These are phyloP conservation scores for Flaveria floridana DNA, from an alignment of 140 eudicot species.

Conservation along the genomic window DNA sequence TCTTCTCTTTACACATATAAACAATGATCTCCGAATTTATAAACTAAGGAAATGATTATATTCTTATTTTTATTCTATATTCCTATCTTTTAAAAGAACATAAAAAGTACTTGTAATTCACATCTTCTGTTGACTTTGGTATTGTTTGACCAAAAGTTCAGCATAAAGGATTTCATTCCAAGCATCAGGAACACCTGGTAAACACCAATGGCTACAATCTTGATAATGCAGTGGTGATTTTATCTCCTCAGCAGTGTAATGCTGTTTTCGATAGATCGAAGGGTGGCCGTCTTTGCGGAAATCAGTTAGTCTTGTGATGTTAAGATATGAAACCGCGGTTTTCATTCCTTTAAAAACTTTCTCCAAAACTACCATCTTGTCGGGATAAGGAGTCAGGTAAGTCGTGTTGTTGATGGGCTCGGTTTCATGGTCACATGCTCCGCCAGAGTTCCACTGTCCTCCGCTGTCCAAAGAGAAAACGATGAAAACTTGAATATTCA, in stretches of 20 bases:
- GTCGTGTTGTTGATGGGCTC: conserved; percentile 55
- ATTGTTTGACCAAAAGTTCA: conserved; percentile 48
- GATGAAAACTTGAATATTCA: conserved; percentile 6
- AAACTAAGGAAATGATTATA: neutral
- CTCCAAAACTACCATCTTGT: conserved; percentile 52
- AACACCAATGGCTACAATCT: conserved; percentile 78
- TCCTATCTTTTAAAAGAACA: neutral
- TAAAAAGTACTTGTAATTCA: conserved; percentile 35
- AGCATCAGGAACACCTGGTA: conserved; percentile 70
- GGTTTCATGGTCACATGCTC: conserved; percentile 57
- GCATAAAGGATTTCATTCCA: conserved; percentile 71
- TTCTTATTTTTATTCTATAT: conserved; percentile 28
- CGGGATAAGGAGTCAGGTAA: conserved; percentile 45
- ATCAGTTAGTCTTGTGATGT: conserved; percentile 65
- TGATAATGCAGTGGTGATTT: conserved; percentile 41
- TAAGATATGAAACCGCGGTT: conserved; percentile 48
- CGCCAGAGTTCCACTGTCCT: conserved; percentile 85
- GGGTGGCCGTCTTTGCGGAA: conserved; percentile 80
- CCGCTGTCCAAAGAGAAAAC: conserved; percentile 46
- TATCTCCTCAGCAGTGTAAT: conserved; percentile 32
- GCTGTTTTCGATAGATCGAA: conserved; percentile 54
- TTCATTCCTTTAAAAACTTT: conserved; percentile 44
- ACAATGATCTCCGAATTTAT: conserved; percentile 27
- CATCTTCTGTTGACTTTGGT: conserved; percentile 41
- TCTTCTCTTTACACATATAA: conserved; percentile 38